These are phyloP conservation scores for Yarrowia bubula DNA, from an alignment of 805 yeast genomes.

Conservation along the genomic window DNA sequence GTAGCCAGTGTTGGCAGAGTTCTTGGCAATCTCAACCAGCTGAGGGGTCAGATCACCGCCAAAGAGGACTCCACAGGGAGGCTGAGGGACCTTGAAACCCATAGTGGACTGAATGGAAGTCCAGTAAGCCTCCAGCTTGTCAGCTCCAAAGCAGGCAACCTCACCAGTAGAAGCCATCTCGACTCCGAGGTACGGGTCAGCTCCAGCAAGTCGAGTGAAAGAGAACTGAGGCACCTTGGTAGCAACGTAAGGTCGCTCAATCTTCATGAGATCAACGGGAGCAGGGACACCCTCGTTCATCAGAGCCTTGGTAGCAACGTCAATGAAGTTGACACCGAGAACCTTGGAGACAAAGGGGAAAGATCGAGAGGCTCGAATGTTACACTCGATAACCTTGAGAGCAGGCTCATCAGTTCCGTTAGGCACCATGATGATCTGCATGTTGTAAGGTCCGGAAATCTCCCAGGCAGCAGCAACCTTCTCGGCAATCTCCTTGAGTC, in stretches of 20 bases:
- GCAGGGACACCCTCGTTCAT: conserved; percentile 66
- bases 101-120: conserved; percentile 93
- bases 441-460: conserved; percentile 96
- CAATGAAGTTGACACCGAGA: conserved; percentile 89
- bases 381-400: conserved; percentile 96
- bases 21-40: conserved; percentile 70
- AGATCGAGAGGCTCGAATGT: conserved; percentile 96
- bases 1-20: conserved; percentile 73
- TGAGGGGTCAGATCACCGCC: conserved; percentile 86
- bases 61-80: conserved; percentile 83
- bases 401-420: conserved; percentile 57
- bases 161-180: conserved; percentile 99
- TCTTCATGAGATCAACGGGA: conserved; percentile 80
- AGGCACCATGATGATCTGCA: conserved; percentile 88
- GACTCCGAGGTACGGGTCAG: conserved; percentile 98
- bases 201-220: conserved; percentile 97
- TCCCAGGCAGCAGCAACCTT: conserved; percentile 94
- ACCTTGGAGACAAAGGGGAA: conserved; percentile 99
- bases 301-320: conserved; percentile 87
- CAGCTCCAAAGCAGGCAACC: conserved; percentile 92
- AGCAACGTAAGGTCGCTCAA: conserved; percentile 78
- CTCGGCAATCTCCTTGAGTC: conserved; percentile 84
- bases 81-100: conserved; percentile 93
- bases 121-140: conserved; percentile 92
- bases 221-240: conserved; percentile 98